A percentile compares a stretch with the other conserved stretches of the same genome.
Conservation (phyloP, 768 basidiomycete species). For the Favolaschia claudopus region DNA sequence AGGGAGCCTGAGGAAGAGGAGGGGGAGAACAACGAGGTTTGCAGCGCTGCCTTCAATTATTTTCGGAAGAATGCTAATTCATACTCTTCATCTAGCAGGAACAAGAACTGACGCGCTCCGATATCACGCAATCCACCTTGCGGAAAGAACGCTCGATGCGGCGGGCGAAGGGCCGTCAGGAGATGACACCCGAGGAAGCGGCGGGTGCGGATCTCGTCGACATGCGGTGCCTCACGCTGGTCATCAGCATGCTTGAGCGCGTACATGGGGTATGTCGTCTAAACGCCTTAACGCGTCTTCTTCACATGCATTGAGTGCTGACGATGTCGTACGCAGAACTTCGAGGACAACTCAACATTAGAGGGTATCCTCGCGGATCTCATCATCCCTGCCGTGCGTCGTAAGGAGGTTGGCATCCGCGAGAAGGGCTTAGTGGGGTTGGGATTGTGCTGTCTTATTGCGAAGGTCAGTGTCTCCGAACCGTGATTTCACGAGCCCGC, state of each 20-base stretch:
- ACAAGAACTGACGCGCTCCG: conserved; percentile 37
- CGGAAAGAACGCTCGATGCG: conserved; percentile 31
- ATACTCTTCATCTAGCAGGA: not conserved
- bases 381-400: conserved; percentile 88
- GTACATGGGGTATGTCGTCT: conserved; percentile 78
- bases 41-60: too few relatives aligned
- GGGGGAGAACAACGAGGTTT: conserved; percentile 41
- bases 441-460: conserved; percentile 88
- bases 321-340: conserved; percentile 56
- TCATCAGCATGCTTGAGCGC: conserved; percentile 88
- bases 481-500: too few relatives aligned
- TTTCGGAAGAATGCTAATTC: too few relatives aligned
- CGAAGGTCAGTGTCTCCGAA: conserved; percentile 52
- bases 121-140: conserved; percentile 33
- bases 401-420: conserved; percentile 83
- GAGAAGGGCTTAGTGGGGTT: conserved; percentile 84
- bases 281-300: conserved; percentile 25
- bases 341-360: conserved; percentile 82
- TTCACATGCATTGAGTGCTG: not conserved
- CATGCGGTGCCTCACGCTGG: conserved; percentile 81
- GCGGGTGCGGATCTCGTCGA: conserved; percentile 75
- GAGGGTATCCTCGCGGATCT: conserved; percentile 85
- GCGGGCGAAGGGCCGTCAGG: conserved; percentile 57
- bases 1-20: conserved; percentile 53
- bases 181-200: conserved; percentile 72